Evolutionary conservation across 2,329 filamentous ascomycete genomes (phyloP).

Genomic region (Aspergillus novofumigatus): DNA sequence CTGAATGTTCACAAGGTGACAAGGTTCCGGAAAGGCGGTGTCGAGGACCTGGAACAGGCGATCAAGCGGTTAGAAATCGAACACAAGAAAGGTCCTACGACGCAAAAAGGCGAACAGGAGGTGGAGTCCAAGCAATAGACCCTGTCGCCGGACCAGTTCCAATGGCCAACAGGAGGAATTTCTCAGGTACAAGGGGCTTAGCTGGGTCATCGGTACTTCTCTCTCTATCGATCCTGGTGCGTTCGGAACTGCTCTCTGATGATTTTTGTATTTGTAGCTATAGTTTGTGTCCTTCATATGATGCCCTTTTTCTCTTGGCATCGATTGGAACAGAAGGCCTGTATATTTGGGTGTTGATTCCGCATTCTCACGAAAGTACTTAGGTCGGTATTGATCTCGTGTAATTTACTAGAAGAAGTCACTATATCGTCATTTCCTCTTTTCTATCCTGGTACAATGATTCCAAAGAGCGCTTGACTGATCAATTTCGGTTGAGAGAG

Average conservation of each 20-base stretch:
- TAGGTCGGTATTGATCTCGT: not conserved
- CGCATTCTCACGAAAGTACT: not conserved
- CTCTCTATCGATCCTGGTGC: not conserved
- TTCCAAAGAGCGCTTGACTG: not conserved
- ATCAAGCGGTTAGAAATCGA: conserved; percentile 56
- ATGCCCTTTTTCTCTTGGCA: not conserved
- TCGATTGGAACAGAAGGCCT: not conserved
- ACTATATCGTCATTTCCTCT: not conserved
- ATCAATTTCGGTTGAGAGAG: not conserved
- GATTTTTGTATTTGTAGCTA: not conserved
- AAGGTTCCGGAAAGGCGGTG: conserved; percentile 63
- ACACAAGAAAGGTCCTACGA: conserved; percentile 26
- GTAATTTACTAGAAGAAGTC: not conserved
- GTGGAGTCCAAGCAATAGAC: conserved; percentile 16
- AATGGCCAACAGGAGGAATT: not conserved
- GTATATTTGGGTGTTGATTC: not conserved
- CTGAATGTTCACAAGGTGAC: conserved; percentile 83
- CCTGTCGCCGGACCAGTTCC: not conserved
- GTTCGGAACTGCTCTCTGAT: not conserved
- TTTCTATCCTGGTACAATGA: not conserved
- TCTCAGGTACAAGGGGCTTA: not conserved
- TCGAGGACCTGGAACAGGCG: conserved; percentile 62
- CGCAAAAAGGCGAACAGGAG: conserved; percentile 18
- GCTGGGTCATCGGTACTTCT: not conserved
- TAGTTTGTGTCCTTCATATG: not conserved